Evolutionary conservation across 768 basidiomycete genomes (phyloP).

Genomic region (Rhizopogon vulgaris): DNA sequence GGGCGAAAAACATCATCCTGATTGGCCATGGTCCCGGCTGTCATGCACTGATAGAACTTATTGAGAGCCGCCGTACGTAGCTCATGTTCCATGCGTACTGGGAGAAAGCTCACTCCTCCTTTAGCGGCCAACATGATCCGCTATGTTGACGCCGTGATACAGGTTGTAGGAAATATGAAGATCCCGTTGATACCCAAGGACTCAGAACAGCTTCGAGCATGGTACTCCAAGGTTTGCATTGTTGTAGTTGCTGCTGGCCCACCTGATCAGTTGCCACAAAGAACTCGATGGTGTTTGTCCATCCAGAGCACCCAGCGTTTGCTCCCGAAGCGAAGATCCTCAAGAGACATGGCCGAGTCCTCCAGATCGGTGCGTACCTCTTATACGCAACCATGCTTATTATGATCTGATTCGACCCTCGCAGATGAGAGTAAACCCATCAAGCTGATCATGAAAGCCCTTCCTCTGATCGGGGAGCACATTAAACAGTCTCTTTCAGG

Average conservation of each 20-base stretch:
- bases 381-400: background rate
- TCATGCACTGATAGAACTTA: slow-evolving; percentile 64
- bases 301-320: slow-evolving; percentile 51
- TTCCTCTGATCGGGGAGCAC: slow-evolving; percentile 59
- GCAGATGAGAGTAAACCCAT: slow-evolving; percentile 70
- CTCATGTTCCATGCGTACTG: background rate
- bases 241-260: background rate
- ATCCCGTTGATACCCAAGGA: slow-evolving; percentile 51
- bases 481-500: slow-evolving; percentile 29
- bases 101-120: background rate
- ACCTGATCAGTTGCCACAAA: slow-evolving; percentile 25
- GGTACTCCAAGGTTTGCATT: slow-evolving; percentile 64
- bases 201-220: slow-evolving; percentile 49
- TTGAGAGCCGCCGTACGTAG: slow-evolving; percentile 60
- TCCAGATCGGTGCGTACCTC: slow-evolving; percentile 49
- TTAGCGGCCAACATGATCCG: slow-evolving; percentile 50
- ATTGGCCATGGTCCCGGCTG: slow-evolving; percentile 89
- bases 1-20: slow-evolving; percentile 66
- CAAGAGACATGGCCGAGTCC: slow-evolving; percentile 60
- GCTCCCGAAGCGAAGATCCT: slow-evolving; percentile 33
- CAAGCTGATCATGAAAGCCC: slow-evolving; percentile 60
- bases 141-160: slow-evolving; percentile 65
- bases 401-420: background rate
- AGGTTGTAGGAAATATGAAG: slow-evolving; percentile 65
- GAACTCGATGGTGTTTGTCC: slow-evolving; percentile 70